Percentiles rank a stretch among this genome's conserved stretches.
These are phyloP conservation scores for Talaromyces sp. DNA, from an alignment of 2,329 filamentous ascomycete species.

Conservation along the genomic window DNA sequence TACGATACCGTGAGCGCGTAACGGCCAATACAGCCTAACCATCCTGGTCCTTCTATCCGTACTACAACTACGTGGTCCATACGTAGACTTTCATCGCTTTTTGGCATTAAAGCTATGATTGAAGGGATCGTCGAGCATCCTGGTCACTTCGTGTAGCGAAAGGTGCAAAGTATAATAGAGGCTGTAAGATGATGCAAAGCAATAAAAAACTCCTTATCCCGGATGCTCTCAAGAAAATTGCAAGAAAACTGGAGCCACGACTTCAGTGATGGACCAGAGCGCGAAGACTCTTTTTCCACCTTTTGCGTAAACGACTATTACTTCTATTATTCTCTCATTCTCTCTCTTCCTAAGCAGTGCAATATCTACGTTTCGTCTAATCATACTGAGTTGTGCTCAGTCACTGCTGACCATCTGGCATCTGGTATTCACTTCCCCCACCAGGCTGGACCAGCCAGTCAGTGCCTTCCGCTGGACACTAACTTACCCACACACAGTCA, in stretches of 20 bases:
- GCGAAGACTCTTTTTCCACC: background rate
- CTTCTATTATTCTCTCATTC: background rate
- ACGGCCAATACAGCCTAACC: background rate
- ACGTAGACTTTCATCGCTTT: background rate
- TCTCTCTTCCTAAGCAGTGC: background rate
- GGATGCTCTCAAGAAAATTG: background rate
- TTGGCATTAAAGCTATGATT: background rate
- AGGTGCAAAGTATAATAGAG: background rate
- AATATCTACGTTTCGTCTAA: background rate
- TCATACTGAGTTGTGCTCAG: background rate
- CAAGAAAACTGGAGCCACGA: background rate
- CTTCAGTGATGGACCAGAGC: background rate
- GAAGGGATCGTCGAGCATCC: background rate
- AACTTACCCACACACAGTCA: constrained; percentile 2
- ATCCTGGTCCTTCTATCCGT: background rate
- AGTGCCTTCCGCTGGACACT: background rate
- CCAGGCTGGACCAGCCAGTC: background rate
- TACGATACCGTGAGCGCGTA: background rate
- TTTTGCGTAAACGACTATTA: no score
- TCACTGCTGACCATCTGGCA: background rate
- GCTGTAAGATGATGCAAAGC: constrained; percentile 1
- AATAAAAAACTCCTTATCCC: constrained; percentile 1
- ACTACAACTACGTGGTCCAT: constrained; percentile 1
- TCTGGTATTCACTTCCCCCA: background rate
- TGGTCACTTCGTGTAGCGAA: background rate